Evolutionary conservation across 768 basidiomycete species (phyloP).

Genomic region (Termitomyces sp.): DNA sequence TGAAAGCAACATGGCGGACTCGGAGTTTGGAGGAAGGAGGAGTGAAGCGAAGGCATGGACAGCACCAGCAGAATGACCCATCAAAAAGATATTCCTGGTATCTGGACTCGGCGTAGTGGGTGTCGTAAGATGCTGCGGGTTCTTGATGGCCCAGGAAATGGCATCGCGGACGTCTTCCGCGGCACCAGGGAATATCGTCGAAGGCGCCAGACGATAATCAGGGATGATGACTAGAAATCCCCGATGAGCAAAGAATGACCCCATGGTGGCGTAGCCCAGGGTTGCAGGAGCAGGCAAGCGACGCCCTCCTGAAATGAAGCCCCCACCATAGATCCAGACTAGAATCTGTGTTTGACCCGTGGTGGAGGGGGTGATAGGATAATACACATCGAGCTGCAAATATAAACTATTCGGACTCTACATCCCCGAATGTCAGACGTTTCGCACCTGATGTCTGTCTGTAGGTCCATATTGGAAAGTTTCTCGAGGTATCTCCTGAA

Average conservation of each 20-base stretch:
- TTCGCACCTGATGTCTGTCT: constrained; percentile 44
- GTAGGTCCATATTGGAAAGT: constrained; percentile 53
- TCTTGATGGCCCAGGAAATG: constrained; percentile 42
- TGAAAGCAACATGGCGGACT: constrained; percentile 20
- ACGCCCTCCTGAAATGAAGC: constrained; percentile 49
- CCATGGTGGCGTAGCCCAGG: constrained; percentile 52
- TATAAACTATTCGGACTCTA: not conserved
- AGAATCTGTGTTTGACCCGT: constrained; percentile 39
- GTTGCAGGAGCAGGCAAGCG: constrained; percentile 39
- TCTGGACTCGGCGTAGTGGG: constrained; percentile 30
- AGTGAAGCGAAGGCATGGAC: constrained; percentile 42
- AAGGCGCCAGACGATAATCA: constrained; percentile 62
- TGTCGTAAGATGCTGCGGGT: constrained; percentile 26
- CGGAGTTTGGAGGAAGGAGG: constrained; percentile 29
- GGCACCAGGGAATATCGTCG: constrained; percentile 48
- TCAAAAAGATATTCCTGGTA: constrained; percentile 36
- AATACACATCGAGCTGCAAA: constrained; percentile 61
- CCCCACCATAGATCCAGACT: constrained; percentile 66
- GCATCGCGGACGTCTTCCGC: constrained; percentile 59
- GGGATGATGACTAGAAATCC: constrained; percentile 63
- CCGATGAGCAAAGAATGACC: constrained; percentile 52
- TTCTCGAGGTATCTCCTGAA: constrained; percentile 40
- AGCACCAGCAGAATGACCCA: constrained; percentile 63
- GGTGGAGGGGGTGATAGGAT: constrained; percentile 30
- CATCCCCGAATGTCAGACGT: not conserved